A percentile compares a stretch with the other conserved stretches of the same genome.
Evolutionary conservation across 495 filamentous ascomycete species (phyloP).

Genomic region (Penicillium pancosmium): DNA sequence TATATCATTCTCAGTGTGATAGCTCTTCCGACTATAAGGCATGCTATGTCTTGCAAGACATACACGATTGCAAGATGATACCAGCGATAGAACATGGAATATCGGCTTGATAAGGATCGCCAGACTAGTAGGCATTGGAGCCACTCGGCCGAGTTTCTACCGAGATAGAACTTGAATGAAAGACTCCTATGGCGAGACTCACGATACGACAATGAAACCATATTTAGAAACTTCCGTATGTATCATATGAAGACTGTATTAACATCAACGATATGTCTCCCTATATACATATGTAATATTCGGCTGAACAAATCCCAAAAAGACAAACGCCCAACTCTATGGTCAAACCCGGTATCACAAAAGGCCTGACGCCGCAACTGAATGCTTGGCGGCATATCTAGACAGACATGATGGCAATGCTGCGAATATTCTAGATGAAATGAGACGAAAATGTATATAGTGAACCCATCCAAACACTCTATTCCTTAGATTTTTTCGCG

Average conservation of each 20-base stretch:
- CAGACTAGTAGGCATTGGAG: too few relatives aligned
- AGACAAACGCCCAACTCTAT: slow-evolving; percentile 18
- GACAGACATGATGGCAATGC: slow-evolving; percentile 9
- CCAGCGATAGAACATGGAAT: too few relatives aligned
- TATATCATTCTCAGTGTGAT: too few relatives aligned
- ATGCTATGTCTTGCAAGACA: too few relatives aligned
- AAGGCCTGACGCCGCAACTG: slow-evolving; percentile 4
- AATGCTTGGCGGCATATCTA: slow-evolving; percentile 10
- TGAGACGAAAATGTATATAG: slow-evolving; percentile 2
- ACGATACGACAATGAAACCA: too few relatives aligned
- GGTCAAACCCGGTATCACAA: slow-evolving; percentile 15
- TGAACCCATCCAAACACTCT: slow-evolving; percentile 6
- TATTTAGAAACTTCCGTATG: too few relatives aligned
- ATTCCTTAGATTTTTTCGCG: slow-evolving; percentile 48
- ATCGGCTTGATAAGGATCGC: too few relatives aligned
- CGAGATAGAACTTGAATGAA: too few relatives aligned
- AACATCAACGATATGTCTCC: not conserved
- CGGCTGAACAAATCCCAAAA: not conserved
- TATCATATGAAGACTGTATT: not conserved
- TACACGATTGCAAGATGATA: too few relatives aligned
- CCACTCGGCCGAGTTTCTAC: too few relatives aligned
- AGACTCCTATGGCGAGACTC: too few relatives aligned
- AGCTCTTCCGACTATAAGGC: too few relatives aligned
- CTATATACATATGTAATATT: not conserved
- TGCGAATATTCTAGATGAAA: slow-evolving; percentile 8